Evolutionary conservation across 192 early-diverging fungal species (phyloP).

Genomic region (Entophlyctis helioformis): DNA sequence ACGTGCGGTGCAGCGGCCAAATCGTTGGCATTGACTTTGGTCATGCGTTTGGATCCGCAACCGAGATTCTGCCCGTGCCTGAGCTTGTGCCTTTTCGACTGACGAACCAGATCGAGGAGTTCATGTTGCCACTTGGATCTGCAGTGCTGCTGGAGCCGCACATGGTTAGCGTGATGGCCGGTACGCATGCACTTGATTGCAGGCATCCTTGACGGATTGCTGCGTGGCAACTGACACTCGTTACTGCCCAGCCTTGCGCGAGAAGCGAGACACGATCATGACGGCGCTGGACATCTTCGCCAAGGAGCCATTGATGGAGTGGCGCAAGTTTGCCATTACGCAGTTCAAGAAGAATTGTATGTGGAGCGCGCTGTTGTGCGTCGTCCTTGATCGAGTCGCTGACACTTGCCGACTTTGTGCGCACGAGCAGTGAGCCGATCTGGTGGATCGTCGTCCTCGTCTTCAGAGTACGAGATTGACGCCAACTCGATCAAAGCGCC

Average conservation of each 20-base stretch:
- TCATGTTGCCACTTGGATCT: constrained; percentile 57
- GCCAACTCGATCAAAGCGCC: constrained; percentile 15
- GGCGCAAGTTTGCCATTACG: constrained; percentile 55
- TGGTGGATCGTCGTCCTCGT: not conserved
- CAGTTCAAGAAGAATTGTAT: constrained; percentile 30
- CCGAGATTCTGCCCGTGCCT: constrained; percentile 61
- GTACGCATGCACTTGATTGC: constrained; percentile 11
- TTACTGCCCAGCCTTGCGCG: constrained; percentile 35
- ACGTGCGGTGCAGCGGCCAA: constrained; percentile 49
- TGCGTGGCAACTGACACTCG: not conserved
- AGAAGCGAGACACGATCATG: constrained; percentile 46
- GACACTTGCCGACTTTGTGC: not conserved
- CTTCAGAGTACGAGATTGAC: not conserved
- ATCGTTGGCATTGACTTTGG: constrained; percentile 74
- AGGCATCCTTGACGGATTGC: not conserved
- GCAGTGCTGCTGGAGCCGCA: constrained; percentile 46
- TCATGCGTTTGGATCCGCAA: constrained; percentile 70
- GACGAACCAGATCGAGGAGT: constrained; percentile 51
- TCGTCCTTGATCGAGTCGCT: not conserved
- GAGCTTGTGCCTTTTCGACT: constrained; percentile 68
- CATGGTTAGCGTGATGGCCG: constrained; percentile 56
- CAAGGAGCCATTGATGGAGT: constrained; percentile 73
- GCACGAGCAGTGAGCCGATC: not conserved
- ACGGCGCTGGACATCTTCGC: constrained; percentile 72
- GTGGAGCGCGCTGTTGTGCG: constrained; percentile 15